phyloP scores from a whole-genome alignment of 2,329 filamentous ascomycete species.

The Ophiobolus disseminans region DNA sequence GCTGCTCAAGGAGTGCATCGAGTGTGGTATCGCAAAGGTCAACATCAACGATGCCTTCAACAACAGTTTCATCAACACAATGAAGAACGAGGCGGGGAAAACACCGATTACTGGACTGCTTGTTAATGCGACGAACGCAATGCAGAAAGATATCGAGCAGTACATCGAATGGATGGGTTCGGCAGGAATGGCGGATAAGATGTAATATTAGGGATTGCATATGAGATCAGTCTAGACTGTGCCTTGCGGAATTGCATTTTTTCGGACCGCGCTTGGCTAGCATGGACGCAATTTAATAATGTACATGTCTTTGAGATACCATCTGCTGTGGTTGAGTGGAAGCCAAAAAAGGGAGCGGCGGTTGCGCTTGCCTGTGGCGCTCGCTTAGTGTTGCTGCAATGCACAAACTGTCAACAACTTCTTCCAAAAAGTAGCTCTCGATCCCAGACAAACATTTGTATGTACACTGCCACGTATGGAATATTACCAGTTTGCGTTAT shows the following conservation, averaged over 20 bases:
- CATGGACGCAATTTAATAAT: too few relatives aligned
- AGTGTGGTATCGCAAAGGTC: conserved; percentile 62
- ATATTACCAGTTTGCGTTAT: too few relatives aligned
- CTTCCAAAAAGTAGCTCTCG: too few relatives aligned
- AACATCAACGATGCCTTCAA: conserved; percentile 68
- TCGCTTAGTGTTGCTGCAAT: too few relatives aligned
- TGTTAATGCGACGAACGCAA: conserved; percentile 62
- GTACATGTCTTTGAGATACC: too few relatives aligned
- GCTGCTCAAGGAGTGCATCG: conserved; percentile 62
- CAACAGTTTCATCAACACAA: conserved; percentile 57
- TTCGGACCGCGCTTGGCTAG: too few relatives aligned
- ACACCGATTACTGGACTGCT: conserved; percentile 61
- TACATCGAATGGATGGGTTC: conserved; percentile 62
- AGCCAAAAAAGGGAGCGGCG: too few relatives aligned
- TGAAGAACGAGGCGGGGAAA: conserved; percentile 58
- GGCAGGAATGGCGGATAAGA: conserved; percentile 42
- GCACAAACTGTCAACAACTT: too few relatives aligned
- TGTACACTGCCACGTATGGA: too few relatives aligned
- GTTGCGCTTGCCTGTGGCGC: too few relatives aligned
- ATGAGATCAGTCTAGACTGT: not conserved
- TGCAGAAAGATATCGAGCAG: conserved; percentile 63
- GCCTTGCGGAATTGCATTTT: not conserved
- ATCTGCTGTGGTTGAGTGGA: too few relatives aligned
- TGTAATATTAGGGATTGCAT: conserved; percentile 12
- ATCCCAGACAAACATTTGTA: too few relatives aligned